Conservation (phyloP, 495 filamentous ascomycete genomes). For the Aspergillus biplanus region DNA sequence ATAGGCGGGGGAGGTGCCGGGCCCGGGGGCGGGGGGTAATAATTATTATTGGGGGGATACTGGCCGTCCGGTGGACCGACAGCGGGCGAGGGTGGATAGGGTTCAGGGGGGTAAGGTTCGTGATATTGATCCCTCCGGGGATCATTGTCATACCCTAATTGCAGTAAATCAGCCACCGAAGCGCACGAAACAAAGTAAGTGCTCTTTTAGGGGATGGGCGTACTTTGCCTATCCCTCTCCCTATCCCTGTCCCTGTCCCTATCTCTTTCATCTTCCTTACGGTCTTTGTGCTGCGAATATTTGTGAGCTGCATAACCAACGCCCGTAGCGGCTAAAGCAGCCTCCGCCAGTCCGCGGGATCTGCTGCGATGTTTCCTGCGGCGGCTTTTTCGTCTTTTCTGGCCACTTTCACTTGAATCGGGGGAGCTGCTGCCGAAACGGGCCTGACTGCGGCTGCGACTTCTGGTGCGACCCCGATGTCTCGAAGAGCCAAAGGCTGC, state of each 20-base stretch:
- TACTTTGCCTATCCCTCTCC: slow-evolving; percentile 34
- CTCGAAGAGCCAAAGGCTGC: slow-evolving; percentile 34
- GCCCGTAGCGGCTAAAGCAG: slow-evolving; percentile 70
- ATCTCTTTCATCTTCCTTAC: slow-evolving; percentile 53
- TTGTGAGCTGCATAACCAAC: slow-evolving; percentile 78
- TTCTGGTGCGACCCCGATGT: slow-evolving; percentile 32
- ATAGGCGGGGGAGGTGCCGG: slow-evolving; percentile 32
- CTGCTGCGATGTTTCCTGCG: slow-evolving; percentile 61
- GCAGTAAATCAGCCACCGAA: slow-evolving; percentile 9
- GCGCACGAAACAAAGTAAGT: neutral
- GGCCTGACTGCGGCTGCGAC: slow-evolving; percentile 45
- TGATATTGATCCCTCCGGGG: slow-evolving; percentile 41
- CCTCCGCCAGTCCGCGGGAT: slow-evolving; percentile 67
- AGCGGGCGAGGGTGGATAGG: slow-evolving; percentile 41
- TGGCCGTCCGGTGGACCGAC: slow-evolving; percentile 34
- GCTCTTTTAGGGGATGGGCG: slow-evolving; percentile 5
- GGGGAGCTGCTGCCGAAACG: slow-evolving; percentile 49
- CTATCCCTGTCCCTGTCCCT: slow-evolving; percentile 28
- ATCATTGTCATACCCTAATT: slow-evolving; percentile 39
- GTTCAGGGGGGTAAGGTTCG: slow-evolving; percentile 48
- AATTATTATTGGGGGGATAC: slow-evolving; percentile 46
- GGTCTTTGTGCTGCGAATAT: slow-evolving; percentile 65
- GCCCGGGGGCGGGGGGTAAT: slow-evolving; percentile 50
- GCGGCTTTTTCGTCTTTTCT: slow-evolving; percentile 43
- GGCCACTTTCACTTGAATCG: slow-evolving; percentile 43